Percentiles rank a stretch among this genome's conserved stretches.
Evolutionary conservation across 257 asterid species (phyloP).

Genomic region (Przewalskia tangutica): DNA sequence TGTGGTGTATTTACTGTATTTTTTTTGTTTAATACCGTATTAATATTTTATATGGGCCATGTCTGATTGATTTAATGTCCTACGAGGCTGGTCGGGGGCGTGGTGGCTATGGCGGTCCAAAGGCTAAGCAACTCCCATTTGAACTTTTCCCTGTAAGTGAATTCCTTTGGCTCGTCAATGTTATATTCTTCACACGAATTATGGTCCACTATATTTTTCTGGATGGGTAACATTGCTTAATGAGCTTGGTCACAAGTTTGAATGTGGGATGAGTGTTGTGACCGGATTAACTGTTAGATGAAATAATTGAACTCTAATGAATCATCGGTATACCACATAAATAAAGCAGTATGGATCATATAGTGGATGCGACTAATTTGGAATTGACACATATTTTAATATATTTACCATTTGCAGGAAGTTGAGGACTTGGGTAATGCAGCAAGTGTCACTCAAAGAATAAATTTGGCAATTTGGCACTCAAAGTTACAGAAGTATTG

Average conservation of each 20-base stretch:
- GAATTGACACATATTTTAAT: too few relatives aligned
- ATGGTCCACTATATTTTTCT: not conserved
- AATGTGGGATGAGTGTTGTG: too few relatives aligned
- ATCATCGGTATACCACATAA: too few relatives aligned
- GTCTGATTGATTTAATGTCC: constrained; percentile 19
- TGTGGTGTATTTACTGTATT: not conserved
- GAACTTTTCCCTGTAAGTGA: constrained; percentile 40
- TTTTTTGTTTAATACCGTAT: not conserved
- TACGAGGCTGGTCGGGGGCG: constrained; percentile 42
- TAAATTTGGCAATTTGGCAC: too few relatives aligned
- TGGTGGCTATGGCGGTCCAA: constrained; percentile 18
- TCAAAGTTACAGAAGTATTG: too few relatives aligned
- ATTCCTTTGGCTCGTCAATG: not conserved
- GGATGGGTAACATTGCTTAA: constrained; percentile 1
- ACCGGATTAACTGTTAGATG: too few relatives aligned
- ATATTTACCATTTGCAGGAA: too few relatives aligned
- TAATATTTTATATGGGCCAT: not conserved
- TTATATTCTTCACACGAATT: not conserved
- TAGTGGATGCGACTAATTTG: too few relatives aligned
- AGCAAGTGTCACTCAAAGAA: too few relatives aligned
- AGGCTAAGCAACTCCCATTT: constrained; percentile 25
- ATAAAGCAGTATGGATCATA: too few relatives aligned
- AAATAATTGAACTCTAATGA: too few relatives aligned
- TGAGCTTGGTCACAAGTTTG: not conserved
- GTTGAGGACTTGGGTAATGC: too few relatives aligned